Evolutionary conservation across 345 rosid genomes (phyloP), one percentile per base, ranked within the genome.

Genomic region (Anastatica hierochuntica): DNA sequence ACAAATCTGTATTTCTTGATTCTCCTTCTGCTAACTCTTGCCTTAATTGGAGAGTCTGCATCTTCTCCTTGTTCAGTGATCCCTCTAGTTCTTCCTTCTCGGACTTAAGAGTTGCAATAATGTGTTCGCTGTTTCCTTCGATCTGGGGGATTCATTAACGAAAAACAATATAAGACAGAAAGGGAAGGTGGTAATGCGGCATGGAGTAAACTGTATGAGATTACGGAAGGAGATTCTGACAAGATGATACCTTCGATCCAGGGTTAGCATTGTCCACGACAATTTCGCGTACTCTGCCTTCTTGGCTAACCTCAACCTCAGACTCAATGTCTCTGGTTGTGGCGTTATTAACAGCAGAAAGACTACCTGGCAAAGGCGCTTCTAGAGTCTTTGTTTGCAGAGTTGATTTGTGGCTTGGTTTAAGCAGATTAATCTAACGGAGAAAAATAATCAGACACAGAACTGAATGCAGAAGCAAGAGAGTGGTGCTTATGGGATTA

Each of bases 331-430:
- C 92, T 77, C 95, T 76, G 38, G 92, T 80, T 57, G 95, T 80
- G 3, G 57, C 76, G 44, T 76, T 78, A 60, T 69, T 87, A 19
- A 72, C 70, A 27, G 89, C 97, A 57, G 99, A 85, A 68, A 74
- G 79, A 72, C 92, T 82, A 56, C 73, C 95, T 29, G 89, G 89
- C 56, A 79, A 67, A 62, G 84, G 68, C 49, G 71, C 49, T 60
- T 74, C 83, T 35, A 67, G 48, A 19, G 74, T 74, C 65, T 85
- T 83, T 30, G 92, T 61, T 76, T 76, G 94, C 69, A 85, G 64
- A 53, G 92, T 82, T 15, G 96, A 77, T 74, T 85, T 85, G 69
- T 85, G 89, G 76, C 97, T 88, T 49, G 97, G 99, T 71, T 85
- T 88, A 58, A 94, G 92, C 69, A 85, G 85, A 70, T 82, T 67